Conservation (phyloP, 2,329 filamentous ascomycete species). For the Orbilia quercus region DNA sequence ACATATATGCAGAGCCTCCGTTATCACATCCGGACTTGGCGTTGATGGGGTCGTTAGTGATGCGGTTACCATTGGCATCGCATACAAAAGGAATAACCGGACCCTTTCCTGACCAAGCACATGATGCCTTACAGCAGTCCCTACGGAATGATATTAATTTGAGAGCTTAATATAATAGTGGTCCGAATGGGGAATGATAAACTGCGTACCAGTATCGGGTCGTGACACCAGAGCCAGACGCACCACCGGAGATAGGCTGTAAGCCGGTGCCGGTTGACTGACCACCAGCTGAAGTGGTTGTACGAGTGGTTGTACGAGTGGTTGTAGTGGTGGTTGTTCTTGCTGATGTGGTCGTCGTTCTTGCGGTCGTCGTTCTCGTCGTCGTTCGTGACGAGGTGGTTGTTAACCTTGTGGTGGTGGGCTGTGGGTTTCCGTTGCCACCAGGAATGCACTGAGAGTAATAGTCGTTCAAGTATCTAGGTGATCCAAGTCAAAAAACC, state of each 20-base stretch:
- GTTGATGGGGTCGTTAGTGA: constrained; percentile 52
- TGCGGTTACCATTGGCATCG: constrained; percentile 48
- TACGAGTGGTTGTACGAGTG: constrained; percentile 17
- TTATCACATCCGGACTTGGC: constrained; percentile 66
- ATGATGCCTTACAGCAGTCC: constrained; percentile 78
- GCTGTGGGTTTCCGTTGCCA: constrained; percentile 23
- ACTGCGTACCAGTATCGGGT: constrained; percentile 62
- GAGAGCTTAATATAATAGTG: neutral
- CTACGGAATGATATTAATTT: constrained; percentile 5
- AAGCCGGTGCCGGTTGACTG: constrained; percentile 22
- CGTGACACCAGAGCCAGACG: constrained; percentile 61
- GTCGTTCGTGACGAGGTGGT: constrained; percentile 10
- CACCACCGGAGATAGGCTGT: constrained; percentile 42
- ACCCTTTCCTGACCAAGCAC: constrained; percentile 64
- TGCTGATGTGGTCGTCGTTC: constrained; percentile 13
- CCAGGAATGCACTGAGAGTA: constrained; percentile 60
- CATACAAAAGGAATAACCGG: constrained; percentile 51
- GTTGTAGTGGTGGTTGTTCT: constrained; percentile 12
- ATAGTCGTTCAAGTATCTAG: constrained; percentile 55
- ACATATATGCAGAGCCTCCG: constrained; percentile 71
- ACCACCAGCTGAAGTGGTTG: constrained; percentile 25
- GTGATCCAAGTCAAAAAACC: neutral
- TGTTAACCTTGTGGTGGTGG: constrained; percentile 26
- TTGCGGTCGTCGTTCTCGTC: constrained; percentile 18
- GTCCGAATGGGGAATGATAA: neutral